Evolutionary conservation across 176 grass and related monocot species (phyloP), one percentile per base, ranked within the genome.

Genomic region (Carex kokanica): DNA sequence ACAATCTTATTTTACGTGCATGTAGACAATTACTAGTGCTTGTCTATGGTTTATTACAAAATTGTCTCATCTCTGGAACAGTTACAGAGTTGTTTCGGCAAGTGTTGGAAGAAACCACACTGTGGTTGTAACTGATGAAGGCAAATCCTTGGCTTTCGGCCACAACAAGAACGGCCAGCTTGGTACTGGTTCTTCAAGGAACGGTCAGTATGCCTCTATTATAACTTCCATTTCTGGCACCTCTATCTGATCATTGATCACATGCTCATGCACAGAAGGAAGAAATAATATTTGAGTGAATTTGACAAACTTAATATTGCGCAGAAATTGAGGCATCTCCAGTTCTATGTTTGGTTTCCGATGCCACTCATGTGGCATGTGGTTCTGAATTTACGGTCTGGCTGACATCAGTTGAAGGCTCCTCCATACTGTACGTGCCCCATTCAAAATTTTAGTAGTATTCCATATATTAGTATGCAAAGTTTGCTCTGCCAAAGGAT

Each of bases 331-430:
- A 95, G 87, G 3, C 89, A 75, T 95, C 56, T 0, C 93, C 96
- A n/a, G 85, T 95, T 64, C 45, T 69, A 21, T 99, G 93, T 88
- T 83, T 95, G 59, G 91, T 93, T 84, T 65, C 91, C 34, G 91
- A 99, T 83, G 93, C 78, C 59, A 95, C 91, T 45, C 88, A 83
- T 75, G 88, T 74, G 84, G 85, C 80, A 5, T 99, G 96, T 68
- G 96, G 96, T 74, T 89, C 86, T 89, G 96, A 99, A 78, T 99
- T 99, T 91, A 99, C 91, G 14, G 91, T 93, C 77, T 99, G 96
- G 93, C 52, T 99, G 60, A 90, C 96, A 29, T 89, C 96, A 83
- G 78, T 93, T 21, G 93, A 99, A 88, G 96, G 96, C 34, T 91
- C 91, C 85, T 90, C 96, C 83, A 99, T 99, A 88, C 80, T 99